These are phyloP conservation scores for Saccharomyces hybrid DNA, from an alignment of 1,139 yeast genomes.

Conservation along the genomic window DNA sequence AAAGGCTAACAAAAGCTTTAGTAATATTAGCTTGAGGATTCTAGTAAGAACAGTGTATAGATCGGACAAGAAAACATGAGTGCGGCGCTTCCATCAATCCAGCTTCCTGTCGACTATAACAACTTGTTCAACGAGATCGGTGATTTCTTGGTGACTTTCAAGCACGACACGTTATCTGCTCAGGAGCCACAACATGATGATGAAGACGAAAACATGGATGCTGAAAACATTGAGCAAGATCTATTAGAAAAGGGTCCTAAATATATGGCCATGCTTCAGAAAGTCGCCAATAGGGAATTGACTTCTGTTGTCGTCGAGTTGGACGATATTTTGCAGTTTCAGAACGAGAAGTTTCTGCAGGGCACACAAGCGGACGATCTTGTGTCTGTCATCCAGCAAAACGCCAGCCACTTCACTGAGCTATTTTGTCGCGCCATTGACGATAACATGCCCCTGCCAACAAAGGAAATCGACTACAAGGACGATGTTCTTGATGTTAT, in stretches of 20 bases:
- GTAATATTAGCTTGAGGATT: not conserved
- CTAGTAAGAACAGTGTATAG: not conserved
- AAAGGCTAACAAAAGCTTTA: not conserved
- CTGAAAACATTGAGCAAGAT: constrained; percentile 7
- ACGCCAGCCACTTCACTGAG: constrained; percentile 74
- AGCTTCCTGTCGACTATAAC: constrained; percentile 54
- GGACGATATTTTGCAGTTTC: constrained; percentile 72
- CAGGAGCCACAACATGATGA: constrained; percentile 22
- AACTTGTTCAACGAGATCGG: constrained; percentile 44
- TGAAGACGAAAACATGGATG: constrained; percentile 22
- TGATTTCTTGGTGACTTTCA: constrained; percentile 57
- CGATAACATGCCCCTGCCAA: constrained; percentile 77
- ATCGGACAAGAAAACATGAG: constrained; percentile 15
- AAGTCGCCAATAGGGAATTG: constrained; percentile 74
- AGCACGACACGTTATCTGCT: constrained; percentile 27
- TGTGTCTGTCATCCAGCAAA: constrained; percentile 43
- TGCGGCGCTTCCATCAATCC: constrained; percentile 34
- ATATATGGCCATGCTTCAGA: constrained; percentile 67
- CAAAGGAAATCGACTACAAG: constrained; percentile 60
- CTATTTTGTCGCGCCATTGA: constrained; percentile 70
- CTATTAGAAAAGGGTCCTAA: constrained; percentile 50
- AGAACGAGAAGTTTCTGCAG: constrained; percentile 31
- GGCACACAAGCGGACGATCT: constrained; percentile 24
- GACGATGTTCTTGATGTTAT: constrained; percentile 93
- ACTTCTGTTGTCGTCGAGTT: constrained; percentile 65